Percentiles rank a stretch among this genome's conserved stretches.
Conservation (phyloP, 176 grass and related monocot genomes). For the Zoysia japonica region DNA sequence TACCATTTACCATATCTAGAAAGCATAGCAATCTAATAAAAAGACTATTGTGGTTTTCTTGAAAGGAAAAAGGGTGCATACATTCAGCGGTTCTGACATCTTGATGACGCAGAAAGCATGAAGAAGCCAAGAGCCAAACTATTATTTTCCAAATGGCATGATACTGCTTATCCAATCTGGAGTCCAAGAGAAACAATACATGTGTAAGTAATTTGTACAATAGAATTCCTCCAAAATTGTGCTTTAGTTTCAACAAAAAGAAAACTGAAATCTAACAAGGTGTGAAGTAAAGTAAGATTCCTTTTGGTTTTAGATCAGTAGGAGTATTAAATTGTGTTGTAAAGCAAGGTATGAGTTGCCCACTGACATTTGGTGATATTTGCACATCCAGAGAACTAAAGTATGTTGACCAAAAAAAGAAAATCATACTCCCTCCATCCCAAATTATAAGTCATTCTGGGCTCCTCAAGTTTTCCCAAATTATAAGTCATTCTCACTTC, state of each 20-base stretch:
- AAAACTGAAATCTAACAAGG: slow-evolving; percentile 7
- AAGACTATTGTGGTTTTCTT: slow-evolving; percentile 28
- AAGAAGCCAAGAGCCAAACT: slow-evolving; percentile 28
- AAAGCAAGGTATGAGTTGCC: background rate
- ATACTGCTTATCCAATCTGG: slow-evolving; percentile 42
- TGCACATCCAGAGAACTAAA: background rate
- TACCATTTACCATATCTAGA: slow-evolving; percentile 19
- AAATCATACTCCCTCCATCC: background rate
- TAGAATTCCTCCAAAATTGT: slow-evolving; percentile 13
- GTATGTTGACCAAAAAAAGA: background rate
- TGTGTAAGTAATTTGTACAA: slow-evolving; percentile 30
- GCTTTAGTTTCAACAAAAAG: slow-evolving; percentile 14
- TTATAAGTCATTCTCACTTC: too few species aligned
- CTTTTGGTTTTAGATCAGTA: background rate
- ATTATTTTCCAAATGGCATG: slow-evolving; percentile 35
- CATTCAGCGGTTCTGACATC: slow-evolving; percentile 83
- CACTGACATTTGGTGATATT: background rate
- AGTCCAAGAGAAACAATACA: slow-evolving; percentile 32
- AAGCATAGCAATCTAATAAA: slow-evolving; percentile 12
- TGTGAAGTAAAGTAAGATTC: background rate
- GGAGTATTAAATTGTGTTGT: background rate
- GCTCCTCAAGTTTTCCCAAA: too few species aligned
- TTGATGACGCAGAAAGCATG: slow-evolving; percentile 28
- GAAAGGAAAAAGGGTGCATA: slow-evolving; percentile 32
- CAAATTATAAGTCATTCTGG: too few species aligned